phyloP scores from a whole-genome alignment of 2,329 filamentous ascomycete species.

The Talaromyces sp. region DNA sequence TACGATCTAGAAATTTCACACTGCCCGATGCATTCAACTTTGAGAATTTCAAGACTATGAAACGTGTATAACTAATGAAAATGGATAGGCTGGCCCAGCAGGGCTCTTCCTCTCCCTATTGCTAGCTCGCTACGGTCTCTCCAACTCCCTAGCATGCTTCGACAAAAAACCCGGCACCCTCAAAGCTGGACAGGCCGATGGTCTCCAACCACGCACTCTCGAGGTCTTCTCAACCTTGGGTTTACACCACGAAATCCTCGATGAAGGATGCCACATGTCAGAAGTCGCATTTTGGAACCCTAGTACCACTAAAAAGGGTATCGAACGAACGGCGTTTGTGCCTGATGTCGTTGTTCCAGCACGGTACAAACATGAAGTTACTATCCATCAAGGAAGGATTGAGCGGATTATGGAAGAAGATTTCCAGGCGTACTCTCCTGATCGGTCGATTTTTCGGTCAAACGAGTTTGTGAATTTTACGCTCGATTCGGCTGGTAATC shows the following conservation, averaged over 20 bases:
- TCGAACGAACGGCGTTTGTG: conserved; percentile 59
- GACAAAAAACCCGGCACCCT: conserved; percentile 42
- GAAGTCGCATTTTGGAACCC: conserved; percentile 71
- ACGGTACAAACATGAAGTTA: conserved; percentile 68
- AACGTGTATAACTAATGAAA: conserved; percentile 13
- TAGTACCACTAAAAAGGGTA: conserved; percentile 52
- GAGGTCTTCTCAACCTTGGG: conserved; percentile 46
- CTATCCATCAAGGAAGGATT: conserved; percentile 70
- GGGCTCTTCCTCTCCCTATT: conserved; percentile 45
- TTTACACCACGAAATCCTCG: conserved; percentile 40
- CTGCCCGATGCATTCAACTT: not conserved
- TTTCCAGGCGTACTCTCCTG: conserved; percentile 64
- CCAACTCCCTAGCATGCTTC: conserved; percentile 44
- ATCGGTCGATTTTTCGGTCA: conserved; percentile 64
- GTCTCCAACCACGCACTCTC: conserved; percentile 44
- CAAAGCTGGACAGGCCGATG: conserved; percentile 46
- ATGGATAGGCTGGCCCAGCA: conserved; percentile 40
- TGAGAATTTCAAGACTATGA: too few relatives aligned
- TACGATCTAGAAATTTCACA: conserved; percentile 13
- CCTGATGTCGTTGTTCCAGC: conserved; percentile 62
- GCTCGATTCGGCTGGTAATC: conserved; percentile 48
- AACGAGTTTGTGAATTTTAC: conserved; percentile 50
- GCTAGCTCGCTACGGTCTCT: conserved; percentile 46
- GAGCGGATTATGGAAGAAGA: conserved; percentile 69
- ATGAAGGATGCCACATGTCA: conserved; percentile 45